Evolutionary conservation across 106 monocot genomes (phyloP), one percentile per base, ranked within the genome.

Genomic region (Triglochin maritima): DNA sequence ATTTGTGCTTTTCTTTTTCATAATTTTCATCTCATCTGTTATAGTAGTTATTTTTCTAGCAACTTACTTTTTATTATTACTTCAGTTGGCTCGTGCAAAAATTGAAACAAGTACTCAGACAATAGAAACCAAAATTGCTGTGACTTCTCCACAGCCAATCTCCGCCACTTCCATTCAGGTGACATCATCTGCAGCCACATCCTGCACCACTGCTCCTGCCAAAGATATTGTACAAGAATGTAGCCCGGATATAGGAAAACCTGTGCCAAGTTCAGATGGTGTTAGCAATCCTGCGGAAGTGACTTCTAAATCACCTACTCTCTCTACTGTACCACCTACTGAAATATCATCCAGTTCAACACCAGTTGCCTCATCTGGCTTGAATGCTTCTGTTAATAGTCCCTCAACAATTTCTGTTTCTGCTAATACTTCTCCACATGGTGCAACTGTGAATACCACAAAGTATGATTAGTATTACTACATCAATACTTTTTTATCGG

Each of bases 71-170:
- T n/a, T 69, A 45, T 44, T 55, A 53, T 43, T 69, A 14, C 7
- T 77, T 75, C 83, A 98, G 96, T 75, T 92, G 66, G 96, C 96
- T 65, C 85, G 96, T 65, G 91, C 91, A 68, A 80, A 79, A 72
- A 82, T 86, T 71, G 84, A 83, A 56, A 87, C 62, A 16, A 77
- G 49, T 56, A 59, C 77, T 79, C 85, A 78, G 58, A 49, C 56
- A 57, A 52, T 45, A 6, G 46, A 44, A 43, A 9, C 60, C 49
- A 80, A 88, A 65, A 68, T 11, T 13, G 52, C 76, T 72, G 54
- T 57, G 67, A 44, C 82, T 59, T 69, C 57, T 8, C 16, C 57
- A 14, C 13, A 4, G 29, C 41, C 47, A n/a, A 13, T 78, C 46
- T 48, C 46, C 52, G 76, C 53, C 50, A 43, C 17, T 68, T 42